These are phyloP conservation scores for Larix kaempferi DNA, from an alignment of 75 land plant species.

Conservation along the genomic window DNA sequence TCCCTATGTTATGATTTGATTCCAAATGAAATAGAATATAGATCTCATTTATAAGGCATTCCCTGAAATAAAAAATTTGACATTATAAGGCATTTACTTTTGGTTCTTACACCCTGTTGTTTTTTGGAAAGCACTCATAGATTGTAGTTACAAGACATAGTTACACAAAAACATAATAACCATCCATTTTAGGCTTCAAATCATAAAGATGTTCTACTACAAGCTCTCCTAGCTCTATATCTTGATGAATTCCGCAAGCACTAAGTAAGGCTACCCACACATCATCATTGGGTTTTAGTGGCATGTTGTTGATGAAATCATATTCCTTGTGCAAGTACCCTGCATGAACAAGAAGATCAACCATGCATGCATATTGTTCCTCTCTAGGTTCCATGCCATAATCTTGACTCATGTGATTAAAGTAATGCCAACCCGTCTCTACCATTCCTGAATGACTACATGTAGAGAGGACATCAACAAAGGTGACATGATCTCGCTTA, in stretches of 20 bases:
- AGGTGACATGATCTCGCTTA: not conserved
- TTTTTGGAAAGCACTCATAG: no score
- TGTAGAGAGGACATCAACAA: not conserved
- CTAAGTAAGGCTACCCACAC: conserved; percentile 15
- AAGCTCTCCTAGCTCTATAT: not conserved
- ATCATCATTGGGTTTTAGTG: conserved; percentile 5
- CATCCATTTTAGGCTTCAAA: no score
- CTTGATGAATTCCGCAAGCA: conserved; percentile 12
- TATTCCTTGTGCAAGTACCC: not conserved
- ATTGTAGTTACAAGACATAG: no score
- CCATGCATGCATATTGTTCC: not conserved
- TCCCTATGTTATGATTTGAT: no score
- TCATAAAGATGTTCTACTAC: no score
- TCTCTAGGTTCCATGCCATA: not conserved
- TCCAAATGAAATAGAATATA: no score
- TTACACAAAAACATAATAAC: no score
- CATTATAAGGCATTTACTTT: no score
- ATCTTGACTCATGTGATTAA: not conserved
- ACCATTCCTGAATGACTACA: not conserved
- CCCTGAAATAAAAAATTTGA: no score
- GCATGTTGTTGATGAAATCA: conserved; percentile 15
- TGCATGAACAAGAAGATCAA: conserved; percentile 3
- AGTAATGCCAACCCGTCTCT: not conserved
- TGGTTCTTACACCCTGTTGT: no score
- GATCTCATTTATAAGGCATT: no score